phyloP scores from a whole-genome alignment of 2,329 filamentous ascomycete genomes.

The Chaetomiaceae sp. region DNA sequence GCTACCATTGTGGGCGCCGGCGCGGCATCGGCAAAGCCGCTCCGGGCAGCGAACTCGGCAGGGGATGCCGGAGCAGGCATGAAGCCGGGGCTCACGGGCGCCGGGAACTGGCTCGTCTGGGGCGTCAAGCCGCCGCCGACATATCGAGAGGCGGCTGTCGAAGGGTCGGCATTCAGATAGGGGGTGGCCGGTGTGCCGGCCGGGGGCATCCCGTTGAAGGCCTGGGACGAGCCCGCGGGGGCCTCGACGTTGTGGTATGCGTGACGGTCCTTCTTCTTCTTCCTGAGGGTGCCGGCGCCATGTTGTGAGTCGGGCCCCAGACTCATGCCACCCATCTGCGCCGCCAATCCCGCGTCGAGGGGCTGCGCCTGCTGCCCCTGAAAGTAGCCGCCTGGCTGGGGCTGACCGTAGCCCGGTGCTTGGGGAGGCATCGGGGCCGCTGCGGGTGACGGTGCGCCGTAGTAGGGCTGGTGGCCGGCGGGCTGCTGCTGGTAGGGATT shows the following conservation, averaged over 20 bases:
- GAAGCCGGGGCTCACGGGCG: conserved; percentile 50
- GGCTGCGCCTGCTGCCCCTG: conserved; percentile 31
- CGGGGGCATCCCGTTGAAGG: conserved; percentile 64
- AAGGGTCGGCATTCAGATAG: conserved; percentile 54
- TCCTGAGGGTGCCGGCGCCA: conserved; percentile 46
- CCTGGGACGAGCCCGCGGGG: conserved; percentile 59
- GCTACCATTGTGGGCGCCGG: conserved; percentile 45
- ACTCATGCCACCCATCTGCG: conserved; percentile 74
- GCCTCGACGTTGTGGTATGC: conserved; percentile 84
- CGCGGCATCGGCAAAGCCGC: conserved; percentile 33
- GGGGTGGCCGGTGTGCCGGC: conserved; percentile 49
- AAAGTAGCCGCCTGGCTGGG: conserved; percentile 27
- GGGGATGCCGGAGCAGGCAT: conserved; percentile 40
- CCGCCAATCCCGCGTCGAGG: conserved; percentile 50
- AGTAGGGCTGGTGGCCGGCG: conserved; percentile 35
- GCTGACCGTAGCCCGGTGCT: conserved; percentile 32
- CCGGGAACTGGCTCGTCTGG: conserved; percentile 56
- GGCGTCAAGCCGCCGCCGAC: conserved; percentile 42
- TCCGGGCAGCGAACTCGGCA: conserved; percentile 43
- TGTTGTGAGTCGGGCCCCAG: conserved; percentile 47
- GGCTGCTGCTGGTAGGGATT: conserved; percentile 45
- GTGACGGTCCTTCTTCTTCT: conserved; percentile 92
- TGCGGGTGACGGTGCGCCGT: conserved; percentile 27
- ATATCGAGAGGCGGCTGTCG: conserved; percentile 42
- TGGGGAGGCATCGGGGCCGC: conserved; percentile 18